phyloP scores from a whole-genome alignment of 345 rosid species.

The Hibiscus syriacus region DNA sequence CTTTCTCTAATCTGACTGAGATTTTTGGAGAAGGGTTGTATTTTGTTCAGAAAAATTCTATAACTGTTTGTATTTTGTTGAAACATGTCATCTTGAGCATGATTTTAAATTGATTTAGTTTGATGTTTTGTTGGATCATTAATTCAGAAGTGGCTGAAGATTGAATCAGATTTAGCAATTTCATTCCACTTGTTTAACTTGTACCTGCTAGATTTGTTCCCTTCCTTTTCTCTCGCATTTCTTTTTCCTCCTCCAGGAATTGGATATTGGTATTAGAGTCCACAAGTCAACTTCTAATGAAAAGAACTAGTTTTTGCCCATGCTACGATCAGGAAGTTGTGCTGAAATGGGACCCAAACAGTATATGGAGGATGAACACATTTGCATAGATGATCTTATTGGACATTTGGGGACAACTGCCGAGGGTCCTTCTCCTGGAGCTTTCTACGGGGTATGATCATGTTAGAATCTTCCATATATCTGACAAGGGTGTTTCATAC shows the following conservation, averaged over 20 bases:
- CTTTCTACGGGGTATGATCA: conserved; percentile 86
- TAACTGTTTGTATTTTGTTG: neutral
- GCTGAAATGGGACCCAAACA: conserved; percentile 88
- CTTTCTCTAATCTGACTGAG: neutral
- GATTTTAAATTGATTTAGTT: neutral
- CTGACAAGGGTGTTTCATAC: neutral
- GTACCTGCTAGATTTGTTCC: neutral
- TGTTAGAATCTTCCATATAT: neutral
- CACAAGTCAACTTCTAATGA: conserved; percentile 42
- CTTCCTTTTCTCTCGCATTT: neutral
- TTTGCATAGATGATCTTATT: conserved; percentile 76
- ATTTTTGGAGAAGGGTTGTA: neutral
- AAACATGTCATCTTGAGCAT: neutral
- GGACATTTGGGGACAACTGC: conserved; percentile 42
- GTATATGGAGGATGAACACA: conserved; percentile 90
- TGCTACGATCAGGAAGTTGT: conserved; percentile 81
- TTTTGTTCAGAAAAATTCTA: neutral
- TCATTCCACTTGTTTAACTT: too few species aligned
- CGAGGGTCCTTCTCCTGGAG: conserved; percentile 59
- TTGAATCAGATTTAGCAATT: too few species aligned
- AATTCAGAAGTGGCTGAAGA: neutral
- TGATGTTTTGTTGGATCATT: neutral
- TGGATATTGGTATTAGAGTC: conserved; percentile 44
- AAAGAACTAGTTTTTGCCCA: conserved; percentile 42
- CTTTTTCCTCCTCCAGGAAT: conserved; percentile 36